Conservation (phyloP, 768 basidiomycete genomes). For the Amanita molliuscula region DNA sequence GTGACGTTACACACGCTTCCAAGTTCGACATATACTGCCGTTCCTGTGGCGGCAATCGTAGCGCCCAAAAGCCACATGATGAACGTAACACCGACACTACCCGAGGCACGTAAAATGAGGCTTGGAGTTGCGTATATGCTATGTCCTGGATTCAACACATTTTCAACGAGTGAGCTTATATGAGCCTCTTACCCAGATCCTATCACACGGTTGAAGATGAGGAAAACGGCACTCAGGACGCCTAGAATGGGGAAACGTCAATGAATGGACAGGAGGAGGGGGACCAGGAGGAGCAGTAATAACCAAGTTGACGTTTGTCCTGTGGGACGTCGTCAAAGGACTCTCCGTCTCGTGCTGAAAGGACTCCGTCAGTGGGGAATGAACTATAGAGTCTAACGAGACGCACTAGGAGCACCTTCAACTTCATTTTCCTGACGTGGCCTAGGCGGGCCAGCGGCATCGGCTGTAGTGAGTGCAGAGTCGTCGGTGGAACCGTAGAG, state of each 20-base stretch:
- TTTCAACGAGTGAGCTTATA: background rate
- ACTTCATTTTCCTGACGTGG: background rate
- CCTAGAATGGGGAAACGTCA: constrained; percentile 17
- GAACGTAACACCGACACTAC: constrained; percentile 60
- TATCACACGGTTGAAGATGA: constrained; percentile 68
- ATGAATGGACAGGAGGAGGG: background rate
- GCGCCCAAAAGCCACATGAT: constrained; percentile 67
- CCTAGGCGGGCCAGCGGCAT: background rate
- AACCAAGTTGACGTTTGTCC: background rate
- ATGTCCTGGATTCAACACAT: background rate
- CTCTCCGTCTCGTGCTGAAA: background rate
- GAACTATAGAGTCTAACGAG: background rate
- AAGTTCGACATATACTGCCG: constrained; percentile 65
- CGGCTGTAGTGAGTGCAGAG: background rate
- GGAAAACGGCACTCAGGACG: constrained; percentile 43
- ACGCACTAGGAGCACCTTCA: background rate
- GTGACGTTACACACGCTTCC: constrained; percentile 41
- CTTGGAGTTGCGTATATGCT: constrained; percentile 69
- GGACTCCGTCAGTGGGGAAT: background rate
- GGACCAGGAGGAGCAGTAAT: background rate
- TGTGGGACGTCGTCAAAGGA: background rate
- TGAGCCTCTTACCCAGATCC: constrained; percentile 46
- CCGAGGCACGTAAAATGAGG: constrained; percentile 53
- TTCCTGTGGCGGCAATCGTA: constrained; percentile 52
- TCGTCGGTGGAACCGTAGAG: background rate